These are phyloP conservation scores for Eutypella sp. DNA, from an alignment of 2,329 filamentous ascomycete species.

Conservation along the genomic window DNA sequence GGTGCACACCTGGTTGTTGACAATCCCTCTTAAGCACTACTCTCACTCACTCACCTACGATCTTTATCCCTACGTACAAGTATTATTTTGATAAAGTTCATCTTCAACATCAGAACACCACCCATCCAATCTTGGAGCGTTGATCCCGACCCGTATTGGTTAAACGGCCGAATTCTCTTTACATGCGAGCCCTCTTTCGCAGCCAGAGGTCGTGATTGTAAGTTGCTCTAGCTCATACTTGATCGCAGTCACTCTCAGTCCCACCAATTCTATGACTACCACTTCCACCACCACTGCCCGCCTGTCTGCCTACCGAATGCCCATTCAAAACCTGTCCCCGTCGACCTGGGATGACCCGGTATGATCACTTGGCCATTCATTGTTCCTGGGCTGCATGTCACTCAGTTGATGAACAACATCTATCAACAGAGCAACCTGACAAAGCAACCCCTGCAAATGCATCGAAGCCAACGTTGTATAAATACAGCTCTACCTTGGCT, in stretches of 20 bases:
- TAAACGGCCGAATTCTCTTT: background rate
- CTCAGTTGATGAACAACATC: constrained; percentile 17
- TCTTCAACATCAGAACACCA: background rate
- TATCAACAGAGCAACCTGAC: constrained; percentile 11
- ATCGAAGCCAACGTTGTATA: background rate
- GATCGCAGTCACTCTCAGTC: too few relatives aligned
- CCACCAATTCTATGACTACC: too few relatives aligned
- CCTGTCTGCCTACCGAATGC: too few relatives aligned
- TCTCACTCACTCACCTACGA: background rate
- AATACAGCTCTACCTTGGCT: background rate
- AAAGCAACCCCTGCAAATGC: constrained; percentile 4
- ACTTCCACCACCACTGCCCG: too few relatives aligned
- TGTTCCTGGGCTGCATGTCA: constrained; percentile 7
- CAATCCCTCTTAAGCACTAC: background rate
- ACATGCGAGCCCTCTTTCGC: too few relatives aligned
- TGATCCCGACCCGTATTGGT: background rate
- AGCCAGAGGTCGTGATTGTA: background rate
- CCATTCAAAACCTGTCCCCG: too few relatives aligned
- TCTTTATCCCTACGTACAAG: background rate
- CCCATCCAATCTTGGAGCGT: background rate
- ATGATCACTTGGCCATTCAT: too few relatives aligned
- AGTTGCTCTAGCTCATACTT: background rate
- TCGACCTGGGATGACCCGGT: too few relatives aligned
- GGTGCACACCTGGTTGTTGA: background rate
- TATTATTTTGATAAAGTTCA: background rate